Percentiles rank a stretch among this genome's conserved stretches.
Evolutionary conservation across 1,284 basidiomycete genomes (phyloP).

Genomic region (Rhodotorula glutinis): DNA sequence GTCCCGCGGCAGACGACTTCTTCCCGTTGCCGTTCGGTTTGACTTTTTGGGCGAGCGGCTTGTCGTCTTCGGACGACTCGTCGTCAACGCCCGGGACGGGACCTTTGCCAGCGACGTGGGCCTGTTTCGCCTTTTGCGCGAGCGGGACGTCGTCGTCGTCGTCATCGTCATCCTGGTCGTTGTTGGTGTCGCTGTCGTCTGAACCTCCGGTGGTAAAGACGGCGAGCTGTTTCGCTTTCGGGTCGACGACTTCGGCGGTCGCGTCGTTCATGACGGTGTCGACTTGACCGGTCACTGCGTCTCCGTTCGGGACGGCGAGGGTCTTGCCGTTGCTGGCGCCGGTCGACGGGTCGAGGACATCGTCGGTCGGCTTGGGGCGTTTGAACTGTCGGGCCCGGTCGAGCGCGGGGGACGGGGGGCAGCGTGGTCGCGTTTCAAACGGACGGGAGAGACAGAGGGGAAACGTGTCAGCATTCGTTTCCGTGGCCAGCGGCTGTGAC

Average conservation of each 20-base stretch:
- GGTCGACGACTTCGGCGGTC: constrained; percentile 24
- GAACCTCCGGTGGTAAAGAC: constrained; percentile 35
- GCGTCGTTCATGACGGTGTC: constrained; percentile 35
- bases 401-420: no score
- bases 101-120: constrained; percentile 17
- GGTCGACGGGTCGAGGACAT: constrained; percentile 10
- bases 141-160: constrained; percentile 39
- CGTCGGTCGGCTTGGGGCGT: constrained; percentile 20
- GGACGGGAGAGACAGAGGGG: no score
- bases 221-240: constrained; percentile 38
- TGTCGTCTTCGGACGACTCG: constrained; percentile 44
- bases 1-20: not conserved
- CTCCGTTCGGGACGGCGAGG: constrained; percentile 10
- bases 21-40: constrained; percentile 14
- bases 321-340: constrained; percentile 1
- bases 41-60: constrained; percentile 41
- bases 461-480: no score
- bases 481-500: no score
- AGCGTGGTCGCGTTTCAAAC: no score
- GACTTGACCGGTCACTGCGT: constrained; percentile 1
- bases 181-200: constrained; percentile 28
- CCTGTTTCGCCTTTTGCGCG: constrained; percentile 36
- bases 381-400: constrained; percentile 23
- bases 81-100: not conserved
- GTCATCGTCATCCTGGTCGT: constrained; percentile 16